Evolutionary conservation across 352 stramenopile genomes (phyloP).

Genomic region (Phytophthora macrochlamydospora): DNA sequence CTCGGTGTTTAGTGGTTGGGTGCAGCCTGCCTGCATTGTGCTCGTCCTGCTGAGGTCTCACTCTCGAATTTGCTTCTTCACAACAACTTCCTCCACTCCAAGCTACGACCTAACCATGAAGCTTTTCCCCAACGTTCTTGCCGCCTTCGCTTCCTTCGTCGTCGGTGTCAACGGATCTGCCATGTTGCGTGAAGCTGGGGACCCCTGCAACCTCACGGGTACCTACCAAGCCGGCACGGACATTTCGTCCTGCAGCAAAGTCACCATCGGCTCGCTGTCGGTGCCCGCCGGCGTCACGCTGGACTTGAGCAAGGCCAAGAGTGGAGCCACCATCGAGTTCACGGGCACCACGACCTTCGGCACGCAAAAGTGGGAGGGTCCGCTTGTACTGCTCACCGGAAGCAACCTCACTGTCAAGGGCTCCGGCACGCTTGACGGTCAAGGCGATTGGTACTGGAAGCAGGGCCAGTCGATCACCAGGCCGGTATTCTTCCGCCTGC

Average conservation of each 20-base stretch:
- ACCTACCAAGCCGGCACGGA: constrained; percentile 20
- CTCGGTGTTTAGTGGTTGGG: too few relatives aligned
- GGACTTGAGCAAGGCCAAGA: constrained; percentile 34
- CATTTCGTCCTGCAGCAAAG: constrained; percentile 14
- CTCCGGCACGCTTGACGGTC: constrained; percentile 28
- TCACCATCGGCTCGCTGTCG: constrained; percentile 20
- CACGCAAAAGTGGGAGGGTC: constrained; percentile 35
- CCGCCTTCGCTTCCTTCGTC: constrained; percentile 5
- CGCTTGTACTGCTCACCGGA: constrained; percentile 14
- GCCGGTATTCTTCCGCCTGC: constrained; percentile 7
- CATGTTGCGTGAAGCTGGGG: constrained; percentile 8
- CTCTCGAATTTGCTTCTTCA: background rate
- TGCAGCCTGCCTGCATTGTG: background rate
- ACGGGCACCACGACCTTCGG: constrained; percentile 39
- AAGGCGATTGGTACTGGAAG: constrained; percentile 32
- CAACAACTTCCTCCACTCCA: background rate
- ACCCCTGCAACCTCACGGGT: constrained; percentile 24
- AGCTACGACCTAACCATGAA: constrained; percentile 2
- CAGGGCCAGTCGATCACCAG: constrained; percentile 17
- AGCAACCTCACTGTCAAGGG: constrained; percentile 26
- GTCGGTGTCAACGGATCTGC: constrained; percentile 12
- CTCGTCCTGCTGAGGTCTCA: background rate
- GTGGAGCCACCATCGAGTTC: constrained; percentile 39
- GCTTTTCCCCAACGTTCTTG: constrained; percentile 3
- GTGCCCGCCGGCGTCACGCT: constrained; percentile 43